Percentiles rank a stretch among this genome's conserved stretches.
Conservation (phyloP, 768 basidiomycete genomes). For the Xerocomus spinulosus region DNA sequence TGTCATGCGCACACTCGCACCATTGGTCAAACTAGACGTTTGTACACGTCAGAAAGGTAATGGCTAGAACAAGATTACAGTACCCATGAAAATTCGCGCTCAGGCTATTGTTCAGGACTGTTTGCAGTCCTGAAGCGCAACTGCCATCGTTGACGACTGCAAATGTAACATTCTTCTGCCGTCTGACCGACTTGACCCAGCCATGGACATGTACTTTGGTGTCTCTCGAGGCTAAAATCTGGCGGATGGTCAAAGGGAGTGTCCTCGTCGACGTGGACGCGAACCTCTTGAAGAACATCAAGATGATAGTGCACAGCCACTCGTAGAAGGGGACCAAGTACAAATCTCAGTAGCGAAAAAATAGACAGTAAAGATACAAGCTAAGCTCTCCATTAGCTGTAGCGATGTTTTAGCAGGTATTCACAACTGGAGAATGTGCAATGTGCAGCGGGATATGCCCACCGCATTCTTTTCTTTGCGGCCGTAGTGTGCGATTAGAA, state of each 20-base stretch:
- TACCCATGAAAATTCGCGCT: constrained; percentile 18
- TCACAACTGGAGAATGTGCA: constrained; percentile 13
- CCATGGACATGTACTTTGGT: constrained; percentile 51
- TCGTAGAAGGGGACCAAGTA: neutral
- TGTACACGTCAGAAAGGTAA: constrained; percentile 2
- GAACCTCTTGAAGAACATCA: constrained; percentile 28
- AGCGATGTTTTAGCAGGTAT: constrained; percentile 24
- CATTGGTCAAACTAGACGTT: constrained; percentile 44
- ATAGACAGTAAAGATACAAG: constrained; percentile 19
- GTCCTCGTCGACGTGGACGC: constrained; percentile 25
- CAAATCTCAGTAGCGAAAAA: neutral
- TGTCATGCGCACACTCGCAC: constrained; percentile 47
- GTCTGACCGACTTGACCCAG: constrained; percentile 82
- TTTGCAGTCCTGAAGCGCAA: constrained; percentile 64
- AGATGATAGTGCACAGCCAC: constrained; percentile 25
- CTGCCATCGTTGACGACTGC: constrained; percentile 81
- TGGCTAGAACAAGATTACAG: constrained; percentile 8
- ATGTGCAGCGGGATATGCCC: neutral
- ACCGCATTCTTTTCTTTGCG: constrained; percentile 1
- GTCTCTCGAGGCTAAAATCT: constrained; percentile 30
- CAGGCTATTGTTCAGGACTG: constrained; percentile 50
- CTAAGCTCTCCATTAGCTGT: constrained; percentile 14
- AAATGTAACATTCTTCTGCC: constrained; percentile 87
- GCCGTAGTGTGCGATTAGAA: constrained; percentile 15
- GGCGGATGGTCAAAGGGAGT: constrained; percentile 33